These are phyloP conservation scores for Boletus tomentosulus DNA, from an alignment of 768 basidiomycete species.

Conservation along the genomic window DNA sequence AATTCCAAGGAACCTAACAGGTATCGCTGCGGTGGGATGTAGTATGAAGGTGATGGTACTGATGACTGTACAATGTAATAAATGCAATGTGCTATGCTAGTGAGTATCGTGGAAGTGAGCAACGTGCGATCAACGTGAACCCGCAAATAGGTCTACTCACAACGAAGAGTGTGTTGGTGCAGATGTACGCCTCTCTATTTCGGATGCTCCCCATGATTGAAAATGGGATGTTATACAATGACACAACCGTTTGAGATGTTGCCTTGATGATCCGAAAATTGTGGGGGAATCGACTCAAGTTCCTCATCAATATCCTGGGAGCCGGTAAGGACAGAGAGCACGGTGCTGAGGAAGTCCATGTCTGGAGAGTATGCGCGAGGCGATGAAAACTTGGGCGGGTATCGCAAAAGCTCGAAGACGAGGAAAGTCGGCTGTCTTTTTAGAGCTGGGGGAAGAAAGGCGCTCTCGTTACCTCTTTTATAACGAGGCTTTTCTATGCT, in stretches of 20 bases:
- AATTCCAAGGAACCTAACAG: conserved; percentile 2
- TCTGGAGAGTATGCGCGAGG: neutral
- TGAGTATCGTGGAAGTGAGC: conserved; percentile 6
- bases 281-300: conserved; percentile 9
- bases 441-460: conserved; percentile 1
- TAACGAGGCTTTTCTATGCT: conserved; percentile 2
- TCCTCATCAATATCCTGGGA: conserved; percentile 1
- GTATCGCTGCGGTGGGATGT: conserved; percentile 3
- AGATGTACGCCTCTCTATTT: neutral
- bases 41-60: conserved; percentile 3
- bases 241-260: conserved; percentile 11
- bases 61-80: neutral
- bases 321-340: conserved; percentile 14
- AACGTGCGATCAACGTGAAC: neutral
- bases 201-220: neutral
- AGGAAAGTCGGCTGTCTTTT: neutral
- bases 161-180: conserved; percentile 12
- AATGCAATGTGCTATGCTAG: conserved; percentile 9
- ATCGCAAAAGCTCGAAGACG: conserved; percentile 1
- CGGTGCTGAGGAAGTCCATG: conserved; percentile 22
- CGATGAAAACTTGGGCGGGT: neutral
- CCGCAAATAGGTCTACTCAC: conserved; percentile 12
- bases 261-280: conserved; percentile 1
- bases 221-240: conserved; percentile 15
- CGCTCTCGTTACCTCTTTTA: conserved; percentile 10